Evolutionary conservation across 2,329 filamentous ascomycete species (phyloP).

Genomic region (Spiromastix sp.): DNA sequence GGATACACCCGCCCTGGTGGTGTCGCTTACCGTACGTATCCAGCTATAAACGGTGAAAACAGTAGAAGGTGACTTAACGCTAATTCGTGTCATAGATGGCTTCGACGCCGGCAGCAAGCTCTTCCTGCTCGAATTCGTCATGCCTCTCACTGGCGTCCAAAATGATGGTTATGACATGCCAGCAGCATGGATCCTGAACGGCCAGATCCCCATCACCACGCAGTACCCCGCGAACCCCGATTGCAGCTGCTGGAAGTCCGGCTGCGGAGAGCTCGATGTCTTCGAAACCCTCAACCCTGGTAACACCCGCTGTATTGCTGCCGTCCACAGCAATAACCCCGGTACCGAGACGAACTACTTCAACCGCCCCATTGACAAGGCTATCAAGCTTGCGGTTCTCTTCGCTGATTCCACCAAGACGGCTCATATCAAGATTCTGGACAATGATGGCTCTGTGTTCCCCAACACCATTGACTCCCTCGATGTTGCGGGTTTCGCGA

Average conservation of each 20-base stretch:
- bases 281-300: constrained; percentile 60
- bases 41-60: too few relatives aligned
- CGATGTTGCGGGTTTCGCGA: constrained; percentile 8
- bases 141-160: constrained; percentile 50
- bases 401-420: constrained; percentile 43
- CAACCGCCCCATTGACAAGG: constrained; percentile 47
- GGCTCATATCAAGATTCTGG: constrained; percentile 48
- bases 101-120: constrained; percentile 61
- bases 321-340: constrained; percentile 48
- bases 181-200: constrained; percentile 67
- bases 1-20: constrained; percentile 39
- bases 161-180: constrained; percentile 56
- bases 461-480: constrained; percentile 6
- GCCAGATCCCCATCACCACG: constrained; percentile 56
- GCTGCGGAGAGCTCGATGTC: constrained; percentile 67
- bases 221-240: constrained; percentile 53
- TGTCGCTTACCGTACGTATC: constrained; percentile 39
- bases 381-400: constrained; percentile 55
- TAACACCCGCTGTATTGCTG: constrained; percentile 57
- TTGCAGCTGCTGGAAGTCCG: constrained; percentile 62
- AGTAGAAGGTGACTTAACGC: too few relatives aligned
- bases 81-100: too few relatives aligned
- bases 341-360: constrained; percentile 65
- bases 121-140: constrained; percentile 63
- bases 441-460: constrained; percentile 21